Evolutionary conservation across 306 rosid genomes (phyloP).

Genomic region (Boehmeria nivea): DNA sequence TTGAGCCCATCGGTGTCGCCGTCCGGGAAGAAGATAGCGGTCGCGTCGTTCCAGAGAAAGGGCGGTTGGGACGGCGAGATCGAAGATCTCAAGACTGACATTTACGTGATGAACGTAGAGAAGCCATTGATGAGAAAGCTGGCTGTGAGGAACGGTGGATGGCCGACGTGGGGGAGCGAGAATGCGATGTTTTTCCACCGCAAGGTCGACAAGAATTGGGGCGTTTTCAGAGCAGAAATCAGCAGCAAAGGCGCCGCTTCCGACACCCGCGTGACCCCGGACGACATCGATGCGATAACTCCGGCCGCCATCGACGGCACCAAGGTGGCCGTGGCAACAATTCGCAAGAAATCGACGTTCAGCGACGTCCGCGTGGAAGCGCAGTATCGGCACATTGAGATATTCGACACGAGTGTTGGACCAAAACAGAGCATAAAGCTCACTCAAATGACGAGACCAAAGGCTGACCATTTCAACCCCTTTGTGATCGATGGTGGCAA

Average conservation of each 20-base stretch:
- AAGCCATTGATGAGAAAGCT: neutral
- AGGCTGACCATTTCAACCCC: constrained; percentile 11
- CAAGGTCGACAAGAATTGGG: neutral
- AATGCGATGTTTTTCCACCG: neutral
- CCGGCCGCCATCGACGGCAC: neutral
- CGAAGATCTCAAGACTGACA: neutral
- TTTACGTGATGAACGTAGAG: constrained; percentile 1
- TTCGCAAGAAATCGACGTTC: neutral
- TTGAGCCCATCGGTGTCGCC: neutral
- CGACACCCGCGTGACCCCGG: neutral
- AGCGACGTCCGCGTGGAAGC: neutral
- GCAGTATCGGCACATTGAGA: neutral
- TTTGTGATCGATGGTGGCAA: neutral
- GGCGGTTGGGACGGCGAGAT: constrained; percentile 1
- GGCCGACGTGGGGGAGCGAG: constrained; percentile 1
- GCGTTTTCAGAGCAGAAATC: neutral
- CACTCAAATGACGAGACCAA: neutral
- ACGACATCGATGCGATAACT: neutral
- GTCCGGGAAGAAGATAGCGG: neutral
- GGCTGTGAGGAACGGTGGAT: neutral
- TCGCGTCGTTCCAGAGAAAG: neutral
- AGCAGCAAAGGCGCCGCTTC: neutral
- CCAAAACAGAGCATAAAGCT: too few species aligned
- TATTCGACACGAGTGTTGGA: neutral
- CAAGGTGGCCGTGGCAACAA: neutral